Conservation (phyloP, 352 stramenopile genomes). For the Discostella stelligera region DNA sequence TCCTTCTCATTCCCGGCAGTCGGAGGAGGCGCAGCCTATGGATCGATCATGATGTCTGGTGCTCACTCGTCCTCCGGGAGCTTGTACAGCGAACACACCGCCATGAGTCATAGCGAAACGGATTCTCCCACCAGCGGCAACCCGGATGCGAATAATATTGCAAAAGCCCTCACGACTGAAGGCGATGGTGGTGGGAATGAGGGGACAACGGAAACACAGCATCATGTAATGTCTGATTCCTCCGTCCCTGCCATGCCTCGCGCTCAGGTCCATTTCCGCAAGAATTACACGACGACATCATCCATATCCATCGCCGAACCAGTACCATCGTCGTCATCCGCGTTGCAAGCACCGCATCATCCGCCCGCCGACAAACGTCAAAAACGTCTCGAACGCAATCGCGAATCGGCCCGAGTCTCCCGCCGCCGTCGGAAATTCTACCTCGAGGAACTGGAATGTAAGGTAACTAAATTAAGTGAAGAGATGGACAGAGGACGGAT, state of each 20-base stretch:
- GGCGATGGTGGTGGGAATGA: neutral
- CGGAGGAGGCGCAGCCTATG: neutral
- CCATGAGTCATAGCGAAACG: neutral
- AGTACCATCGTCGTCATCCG: neutral
- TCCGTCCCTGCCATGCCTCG: neutral
- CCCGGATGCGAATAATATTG: neutral
- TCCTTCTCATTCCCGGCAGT: neutral
- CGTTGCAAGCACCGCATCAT: neutral
- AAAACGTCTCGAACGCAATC: conserved; percentile 82
- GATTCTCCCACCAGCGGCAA: neutral
- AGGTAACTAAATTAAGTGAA: conserved; percentile 61
- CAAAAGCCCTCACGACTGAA: no score
- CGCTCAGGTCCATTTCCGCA: neutral
- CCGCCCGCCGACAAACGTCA: conserved; percentile 47
- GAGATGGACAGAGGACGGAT: conserved; percentile 79
- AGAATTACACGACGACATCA: neutral
- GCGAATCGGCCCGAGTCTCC: conserved; percentile 80
- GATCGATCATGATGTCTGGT: neutral
- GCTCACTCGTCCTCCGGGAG: neutral
- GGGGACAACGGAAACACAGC: neutral
- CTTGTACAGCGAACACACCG: conserved; percentile 2
- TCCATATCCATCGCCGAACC: conserved; percentile 2
- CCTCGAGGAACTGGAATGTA: conserved; percentile 81
- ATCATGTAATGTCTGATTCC: neutral
- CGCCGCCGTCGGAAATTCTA: conserved; percentile 82